A percentile compares a stretch with the other conserved stretches of the same genome.
These are phyloP conservation scores for Rugosomyces carneus DNA, from an alignment of 1,284 basidiomycete species.

Conservation along the genomic window DNA sequence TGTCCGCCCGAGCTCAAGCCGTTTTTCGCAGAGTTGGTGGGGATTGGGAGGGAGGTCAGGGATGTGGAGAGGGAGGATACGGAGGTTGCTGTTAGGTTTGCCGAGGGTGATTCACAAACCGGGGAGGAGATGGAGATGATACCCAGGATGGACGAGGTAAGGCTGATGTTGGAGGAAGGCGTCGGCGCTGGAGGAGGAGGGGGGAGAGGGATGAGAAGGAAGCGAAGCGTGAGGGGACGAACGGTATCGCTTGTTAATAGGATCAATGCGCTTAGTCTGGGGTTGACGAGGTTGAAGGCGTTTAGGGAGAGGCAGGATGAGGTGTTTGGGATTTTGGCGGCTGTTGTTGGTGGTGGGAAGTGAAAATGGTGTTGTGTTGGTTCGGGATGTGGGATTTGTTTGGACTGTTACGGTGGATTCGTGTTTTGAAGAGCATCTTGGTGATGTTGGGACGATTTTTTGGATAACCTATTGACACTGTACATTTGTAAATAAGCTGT, in stretches of 20 bases:
- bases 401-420: too few relatives aligned
- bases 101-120: neutral
- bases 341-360: neutral
- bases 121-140: neutral
- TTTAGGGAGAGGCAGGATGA: slow-evolving; percentile 67
- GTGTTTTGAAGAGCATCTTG: too few relatives aligned
- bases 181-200: too few relatives aligned
- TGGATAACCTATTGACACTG: too few relatives aligned
- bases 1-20: neutral
- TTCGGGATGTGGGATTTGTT: too few relatives aligned
- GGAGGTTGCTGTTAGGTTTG: neutral
- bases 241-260: slow-evolving; percentile 67
- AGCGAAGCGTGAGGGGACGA: slow-evolving; percentile 50
- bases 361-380: too few relatives aligned
- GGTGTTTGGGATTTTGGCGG: slow-evolving; percentile 45
- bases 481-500: too few relatives aligned
- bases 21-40: neutral
- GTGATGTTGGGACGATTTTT: too few relatives aligned
- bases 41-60: neutral
- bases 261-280: slow-evolving; percentile 64
- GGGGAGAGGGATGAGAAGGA: too few relatives aligned
- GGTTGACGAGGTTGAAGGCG: slow-evolving; percentile 58
- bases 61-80: neutral
- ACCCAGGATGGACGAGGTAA: neutral
- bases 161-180: slow-evolving; percentile 50